Percentiles rank a stretch among this genome's conserved stretches.
Conservation (phyloP, 139 green algal genomes). For the Chlorella sorokiniana region DNA sequence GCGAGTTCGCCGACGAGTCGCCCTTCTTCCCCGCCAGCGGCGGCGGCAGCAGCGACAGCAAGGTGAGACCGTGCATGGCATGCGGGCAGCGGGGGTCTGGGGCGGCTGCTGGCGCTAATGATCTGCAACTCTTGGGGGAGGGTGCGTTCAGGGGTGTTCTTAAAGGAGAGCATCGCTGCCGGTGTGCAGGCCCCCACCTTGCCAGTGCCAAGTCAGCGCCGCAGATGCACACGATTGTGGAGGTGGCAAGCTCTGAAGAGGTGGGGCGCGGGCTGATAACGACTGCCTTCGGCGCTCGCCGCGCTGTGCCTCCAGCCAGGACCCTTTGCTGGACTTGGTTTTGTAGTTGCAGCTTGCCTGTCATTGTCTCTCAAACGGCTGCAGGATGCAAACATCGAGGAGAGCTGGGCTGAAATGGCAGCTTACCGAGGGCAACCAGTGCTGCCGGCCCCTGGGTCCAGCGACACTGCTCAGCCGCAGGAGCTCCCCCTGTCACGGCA, state of each 20-base stretch:
- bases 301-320: too few relatives aligned
- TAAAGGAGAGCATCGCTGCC: too few relatives aligned
- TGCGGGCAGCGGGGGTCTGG: too few relatives aligned
- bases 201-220: slow-evolving; percentile 28
- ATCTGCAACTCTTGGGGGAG: too few relatives aligned
- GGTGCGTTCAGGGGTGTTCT: too few relatives aligned
- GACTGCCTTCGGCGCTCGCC: too few relatives aligned
- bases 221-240: slow-evolving; percentile 8
- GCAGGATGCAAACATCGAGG: neutral
- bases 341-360: too few relatives aligned
- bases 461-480: neutral
- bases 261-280: too few relatives aligned
- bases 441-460: neutral
- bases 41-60: neutral
- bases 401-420: neutral
- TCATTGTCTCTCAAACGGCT: neutral
- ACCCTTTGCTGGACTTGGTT: too few relatives aligned
- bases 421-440: neutral
- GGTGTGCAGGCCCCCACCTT: neutral
- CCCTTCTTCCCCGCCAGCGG: neutral
- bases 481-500: neutral
- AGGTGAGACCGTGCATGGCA: too few relatives aligned
- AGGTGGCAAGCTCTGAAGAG: slow-evolving; percentile 10
- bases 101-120: too few relatives aligned
- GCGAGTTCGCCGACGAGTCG: slow-evolving; percentile 8